Evolutionary conservation across 306 rosid genomes (phyloP).

Genomic region (Luffa aegyptiaca): DNA sequence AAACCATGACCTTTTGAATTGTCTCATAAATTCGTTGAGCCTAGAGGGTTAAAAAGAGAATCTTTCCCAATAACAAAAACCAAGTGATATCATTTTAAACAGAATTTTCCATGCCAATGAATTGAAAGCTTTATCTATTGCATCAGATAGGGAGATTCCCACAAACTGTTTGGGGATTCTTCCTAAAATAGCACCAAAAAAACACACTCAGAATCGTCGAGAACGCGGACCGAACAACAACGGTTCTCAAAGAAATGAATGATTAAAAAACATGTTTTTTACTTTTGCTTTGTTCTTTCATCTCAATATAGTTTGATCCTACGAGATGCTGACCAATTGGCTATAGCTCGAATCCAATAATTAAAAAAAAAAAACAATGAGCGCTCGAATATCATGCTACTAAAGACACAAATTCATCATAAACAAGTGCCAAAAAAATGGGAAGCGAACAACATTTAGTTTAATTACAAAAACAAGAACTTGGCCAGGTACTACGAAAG

Average conservation of each 20-base stretch:
- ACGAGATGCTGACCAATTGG: not conserved
- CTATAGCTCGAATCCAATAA: no score
- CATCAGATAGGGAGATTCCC: no score
- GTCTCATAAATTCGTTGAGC: no score
- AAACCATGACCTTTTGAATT: no score
- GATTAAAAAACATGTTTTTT: not conserved
- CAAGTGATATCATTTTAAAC: no score
- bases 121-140: no score
- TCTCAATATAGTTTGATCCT: not conserved
- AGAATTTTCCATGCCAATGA: no score
- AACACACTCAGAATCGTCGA: not conserved
- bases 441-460: not conserved
- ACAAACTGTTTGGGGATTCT: no score
- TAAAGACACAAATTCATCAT: not conserved
- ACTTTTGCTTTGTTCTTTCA: not conserved
- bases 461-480: not conserved
- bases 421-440: not conserved
- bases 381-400: not conserved
- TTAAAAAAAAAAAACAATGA: no score
- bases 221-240: not conserved
- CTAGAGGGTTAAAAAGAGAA: no score
- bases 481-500: constrained; percentile 20
- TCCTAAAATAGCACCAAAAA: not conserved
- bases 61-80: no score
- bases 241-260: not conserved